phyloP scores from a whole-genome alignment of 1,139 yeast species.

The Candida sp. region DNA sequence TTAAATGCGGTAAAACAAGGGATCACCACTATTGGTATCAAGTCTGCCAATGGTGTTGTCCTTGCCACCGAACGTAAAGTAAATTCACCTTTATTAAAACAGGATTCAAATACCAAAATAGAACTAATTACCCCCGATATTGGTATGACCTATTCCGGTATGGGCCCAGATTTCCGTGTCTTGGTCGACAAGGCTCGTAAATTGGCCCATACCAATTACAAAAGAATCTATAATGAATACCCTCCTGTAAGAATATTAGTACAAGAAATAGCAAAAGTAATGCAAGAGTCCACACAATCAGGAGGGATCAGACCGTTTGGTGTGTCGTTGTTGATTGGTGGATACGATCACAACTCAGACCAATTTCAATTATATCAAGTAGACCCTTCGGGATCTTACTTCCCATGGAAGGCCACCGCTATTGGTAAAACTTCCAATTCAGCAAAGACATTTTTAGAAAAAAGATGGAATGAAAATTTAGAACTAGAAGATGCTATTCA shows the following conservation, averaged over 20 bases:
- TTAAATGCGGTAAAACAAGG: conserved; percentile 98
- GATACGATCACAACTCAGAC: conserved; percentile 81
- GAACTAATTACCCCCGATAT: conserved; percentile 89
- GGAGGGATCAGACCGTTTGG: conserved; percentile 99
- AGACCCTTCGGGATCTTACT: conserved; percentile 97
- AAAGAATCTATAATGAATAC: conserved; percentile 90
- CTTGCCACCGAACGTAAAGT: conserved; percentile 96
- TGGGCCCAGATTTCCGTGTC: conserved; percentile 99
- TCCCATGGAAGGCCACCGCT: conserved; percentile 99
- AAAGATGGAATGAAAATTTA: conserved; percentile 96
- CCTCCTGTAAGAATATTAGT: conserved; percentile 96
- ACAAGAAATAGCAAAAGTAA: conserved; percentile 90
- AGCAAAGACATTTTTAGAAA: conserved; percentile 95
- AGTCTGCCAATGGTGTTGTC: conserved; percentile 94
- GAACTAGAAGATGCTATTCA: conserved; percentile 98
- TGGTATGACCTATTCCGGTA: conserved; percentile 96
- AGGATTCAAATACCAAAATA: conserved; percentile 75
- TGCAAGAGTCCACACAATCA: conserved; percentile 98
- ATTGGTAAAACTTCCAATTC: conserved; percentile 94
- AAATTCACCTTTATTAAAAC: conserved; percentile 71
- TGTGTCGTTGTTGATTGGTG: conserved; percentile 91
- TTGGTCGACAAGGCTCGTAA: conserved; percentile 92
- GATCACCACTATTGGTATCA: conserved; percentile 94
- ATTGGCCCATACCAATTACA: conserved; percentile 89
- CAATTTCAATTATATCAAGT: conserved; percentile 85